phyloP scores from a whole-genome alignment of 2,329 filamentous ascomycete genomes.

The Ascomycota sp. region DNA sequence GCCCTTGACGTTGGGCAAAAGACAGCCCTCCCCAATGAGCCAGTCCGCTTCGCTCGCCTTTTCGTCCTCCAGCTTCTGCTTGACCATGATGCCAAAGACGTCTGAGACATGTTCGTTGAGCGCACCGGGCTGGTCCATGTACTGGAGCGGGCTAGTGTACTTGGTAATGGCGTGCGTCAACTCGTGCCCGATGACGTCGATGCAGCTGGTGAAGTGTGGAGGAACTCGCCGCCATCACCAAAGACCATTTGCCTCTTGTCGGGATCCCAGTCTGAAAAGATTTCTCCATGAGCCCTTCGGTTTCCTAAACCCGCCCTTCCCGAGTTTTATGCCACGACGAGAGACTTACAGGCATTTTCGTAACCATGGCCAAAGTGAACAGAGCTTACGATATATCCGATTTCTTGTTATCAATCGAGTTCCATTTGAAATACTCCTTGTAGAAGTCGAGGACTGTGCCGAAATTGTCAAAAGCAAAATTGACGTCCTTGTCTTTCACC shows the following conservation, averaged over 20 bases:
- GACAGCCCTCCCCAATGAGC: slow-evolving; percentile 32
- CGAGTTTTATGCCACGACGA: background rate
- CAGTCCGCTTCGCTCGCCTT: slow-evolving; percentile 27
- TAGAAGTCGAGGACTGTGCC: slow-evolving; percentile 29
- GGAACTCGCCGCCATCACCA: slow-evolving; percentile 30
- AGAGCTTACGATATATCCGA: slow-evolving; percentile 26
- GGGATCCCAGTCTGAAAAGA: slow-evolving; percentile 24
- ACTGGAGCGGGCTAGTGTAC: slow-evolving; percentile 26
- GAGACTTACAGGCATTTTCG: slow-evolving; percentile 27
- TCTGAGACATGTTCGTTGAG: slow-evolving; percentile 37
- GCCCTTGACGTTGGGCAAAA: slow-evolving; percentile 28
- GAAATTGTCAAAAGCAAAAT: slow-evolving; percentile 28
- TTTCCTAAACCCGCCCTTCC: no score
- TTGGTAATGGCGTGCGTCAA: slow-evolving; percentile 34
- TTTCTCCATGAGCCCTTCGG: slow-evolving; percentile 1
- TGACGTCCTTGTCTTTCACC: slow-evolving; percentile 20
- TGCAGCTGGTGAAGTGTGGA: slow-evolving; percentile 28
- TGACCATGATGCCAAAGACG: slow-evolving; percentile 35
- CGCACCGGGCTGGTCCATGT: slow-evolving; percentile 29
- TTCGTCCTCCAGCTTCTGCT: slow-evolving; percentile 28
- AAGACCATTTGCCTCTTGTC: slow-evolving; percentile 30
- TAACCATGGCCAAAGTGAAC: slow-evolving; percentile 29
- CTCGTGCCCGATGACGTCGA: slow-evolving; percentile 38
- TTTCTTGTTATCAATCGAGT: slow-evolving; percentile 31
- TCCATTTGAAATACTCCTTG: slow-evolving; percentile 25